Evolutionary conservation across 495 filamentous ascomycete species (phyloP), one percentile per base, ranked within the genome.

Genomic region (Daldinia vernicosa): DNA sequence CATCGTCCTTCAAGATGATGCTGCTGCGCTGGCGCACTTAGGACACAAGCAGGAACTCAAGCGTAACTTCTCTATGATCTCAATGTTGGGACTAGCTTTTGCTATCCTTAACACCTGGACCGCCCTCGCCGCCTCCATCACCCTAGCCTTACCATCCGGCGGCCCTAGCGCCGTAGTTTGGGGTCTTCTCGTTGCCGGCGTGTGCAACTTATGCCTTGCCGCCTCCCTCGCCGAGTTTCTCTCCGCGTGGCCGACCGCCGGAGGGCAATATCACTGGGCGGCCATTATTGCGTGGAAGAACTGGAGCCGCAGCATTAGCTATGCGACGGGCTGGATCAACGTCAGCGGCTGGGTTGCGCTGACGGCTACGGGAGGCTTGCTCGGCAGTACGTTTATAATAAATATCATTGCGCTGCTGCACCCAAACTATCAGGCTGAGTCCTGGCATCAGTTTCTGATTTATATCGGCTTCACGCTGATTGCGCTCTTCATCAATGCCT

Each of bases 211-310:
- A n/a, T 91, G 88, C 68, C 85, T 92, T 39, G 89, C 91, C 17
- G 83, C 87, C 1, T 92, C 89, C 6, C 78, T 93, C 26, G 89
- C 91, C 12, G 91, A 93, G 71, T 92, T 93, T 72, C 78, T 92
- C 19, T 89, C 87, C 6, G 90, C 89, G 1, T 93, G 89, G 75
- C 91, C 91, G 45, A 93, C 89, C 77, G 87, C 74, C 11, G 85
- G 85, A 66, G 89, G 89, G 28, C 90, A 92, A 80, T 92, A 92
- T 67, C 89, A 92, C 76, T 93, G 91, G 91, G 91, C 90, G 15
- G 89, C 90, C 5, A 81, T 91, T 75, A 82, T 90, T 33, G 81
- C 84, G 22, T 88, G 85, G 82, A 78, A 82, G 70, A 80, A 75
- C 52, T 91, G 85, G 85, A 86, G 88, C 51, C 87, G 87, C 1